Conservation (phyloP, 805 yeast genomes). For the Blastobotrys chiropterorum region DNA sequence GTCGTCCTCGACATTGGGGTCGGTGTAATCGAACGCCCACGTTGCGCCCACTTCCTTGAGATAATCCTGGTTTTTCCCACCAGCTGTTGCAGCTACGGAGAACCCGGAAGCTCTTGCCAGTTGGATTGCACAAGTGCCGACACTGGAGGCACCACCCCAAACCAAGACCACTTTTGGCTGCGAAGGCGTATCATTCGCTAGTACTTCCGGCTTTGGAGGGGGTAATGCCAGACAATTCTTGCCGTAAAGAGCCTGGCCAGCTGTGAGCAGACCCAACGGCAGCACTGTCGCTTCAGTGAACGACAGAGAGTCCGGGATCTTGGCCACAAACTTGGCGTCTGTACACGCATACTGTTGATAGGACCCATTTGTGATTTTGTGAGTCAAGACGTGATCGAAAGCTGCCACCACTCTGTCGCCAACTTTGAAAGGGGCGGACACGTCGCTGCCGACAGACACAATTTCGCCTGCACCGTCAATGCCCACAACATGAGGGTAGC, state of each 20-base stretch:
- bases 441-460: background rate
- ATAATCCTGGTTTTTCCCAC: background rate
- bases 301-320: background rate
- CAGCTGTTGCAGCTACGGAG: background rate
- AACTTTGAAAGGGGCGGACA: background rate
- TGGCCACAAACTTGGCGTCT: background rate
- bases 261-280: background rate
- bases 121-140: background rate
- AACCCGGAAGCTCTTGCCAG: background rate
- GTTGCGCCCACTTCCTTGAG: background rate
- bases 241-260: background rate
- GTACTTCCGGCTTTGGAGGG: background rate
- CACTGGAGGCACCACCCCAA: conserved; percentile 2
- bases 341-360: background rate
- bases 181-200: background rate
- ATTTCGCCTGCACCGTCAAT: background rate
- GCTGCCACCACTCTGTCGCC: background rate
- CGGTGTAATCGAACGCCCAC: background rate
- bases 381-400: background rate
- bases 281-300: background rate
- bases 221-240: background rate
- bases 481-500: background rate
- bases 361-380: background rate
- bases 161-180: background rate
- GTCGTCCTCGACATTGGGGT: background rate